These are phyloP conservation scores for Sporisorium iseilematis-ciliati DNA, from an alignment of 1,284 basidiomycete genomes.

Conservation along the genomic window DNA sequence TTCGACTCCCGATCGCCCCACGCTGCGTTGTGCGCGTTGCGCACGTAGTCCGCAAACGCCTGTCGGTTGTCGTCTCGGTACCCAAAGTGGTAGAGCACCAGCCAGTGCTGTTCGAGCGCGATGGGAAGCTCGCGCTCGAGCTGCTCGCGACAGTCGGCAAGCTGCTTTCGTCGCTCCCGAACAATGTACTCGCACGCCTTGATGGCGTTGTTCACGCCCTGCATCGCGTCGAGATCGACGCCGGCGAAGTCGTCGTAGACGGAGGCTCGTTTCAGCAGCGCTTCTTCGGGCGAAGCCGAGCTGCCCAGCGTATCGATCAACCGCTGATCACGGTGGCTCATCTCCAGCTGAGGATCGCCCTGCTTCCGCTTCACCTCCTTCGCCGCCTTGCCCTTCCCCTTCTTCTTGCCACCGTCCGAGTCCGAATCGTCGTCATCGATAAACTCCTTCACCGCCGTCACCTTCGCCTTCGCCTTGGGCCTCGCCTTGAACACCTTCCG, in stretches of 20 bases:
- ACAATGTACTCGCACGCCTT: slow-evolving; percentile 93
- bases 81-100: slow-evolving; percentile 77
- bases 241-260: slow-evolving; percentile 56
- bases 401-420: slow-evolving; percentile 28
- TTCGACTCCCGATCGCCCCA: slow-evolving; percentile 81
- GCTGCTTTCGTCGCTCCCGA: slow-evolving; percentile 81
- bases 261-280: slow-evolving; percentile 69
- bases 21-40: slow-evolving; percentile 74
- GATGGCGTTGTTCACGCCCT: slow-evolving; percentile 74
- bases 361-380: slow-evolving; percentile 41
- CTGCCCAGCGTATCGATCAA: slow-evolving; percentile 87
- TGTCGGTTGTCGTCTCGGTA: slow-evolving; percentile 78
- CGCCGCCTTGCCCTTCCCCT: slow-evolving; percentile 32
- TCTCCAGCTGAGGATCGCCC: slow-evolving; percentile 45
- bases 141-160: slow-evolving; percentile 82
- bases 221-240: slow-evolving; percentile 43
- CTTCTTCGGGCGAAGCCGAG: slow-evolving; percentile 75
- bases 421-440: slow-evolving; percentile 31
- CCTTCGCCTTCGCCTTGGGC: slow-evolving; percentile 30
- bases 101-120: slow-evolving; percentile 72
- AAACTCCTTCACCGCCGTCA: slow-evolving; percentile 17
- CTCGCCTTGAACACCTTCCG: slow-evolving; percentile 50
- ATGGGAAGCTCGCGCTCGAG: slow-evolving; percentile 77
- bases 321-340: slow-evolving; percentile 83
- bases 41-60: slow-evolving; percentile 79